These are phyloP conservation scores for Orbilia oligospora DNA, from an alignment of 2,329 filamentous ascomycete genomes.

Conservation along the genomic window DNA sequence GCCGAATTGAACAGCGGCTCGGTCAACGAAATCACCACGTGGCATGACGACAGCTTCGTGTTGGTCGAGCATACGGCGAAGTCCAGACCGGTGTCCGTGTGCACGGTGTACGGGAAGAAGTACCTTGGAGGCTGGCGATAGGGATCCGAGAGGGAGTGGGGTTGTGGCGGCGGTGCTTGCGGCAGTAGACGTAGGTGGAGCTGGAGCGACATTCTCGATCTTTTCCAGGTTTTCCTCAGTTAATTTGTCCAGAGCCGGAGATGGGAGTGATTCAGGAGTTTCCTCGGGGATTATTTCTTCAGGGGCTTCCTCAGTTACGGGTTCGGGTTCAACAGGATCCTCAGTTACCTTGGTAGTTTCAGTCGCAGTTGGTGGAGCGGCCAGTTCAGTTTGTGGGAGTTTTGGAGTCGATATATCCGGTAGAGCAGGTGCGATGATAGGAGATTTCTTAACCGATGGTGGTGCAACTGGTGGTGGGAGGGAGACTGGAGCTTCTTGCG, in stretches of 20 bases:
- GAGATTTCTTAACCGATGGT: slow-evolving; percentile 69
- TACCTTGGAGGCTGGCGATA: slow-evolving; percentile 80
- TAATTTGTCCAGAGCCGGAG: slow-evolving; percentile 72
- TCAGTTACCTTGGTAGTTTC: slow-evolving; percentile 62
- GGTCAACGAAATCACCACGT: slow-evolving; percentile 87
- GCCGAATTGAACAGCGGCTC: slow-evolving; percentile 93
- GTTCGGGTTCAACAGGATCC: slow-evolving; percentile 62
- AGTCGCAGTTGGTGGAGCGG: slow-evolving; percentile 64
- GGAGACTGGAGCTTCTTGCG: slow-evolving; percentile 67
- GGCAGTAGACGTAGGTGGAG: slow-evolving; percentile 83
- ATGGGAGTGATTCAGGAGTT: slow-evolving; percentile 67
- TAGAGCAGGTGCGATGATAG: slow-evolving; percentile 68
- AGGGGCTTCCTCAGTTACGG: slow-evolving; percentile 62
- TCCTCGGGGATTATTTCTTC: slow-evolving; percentile 62
- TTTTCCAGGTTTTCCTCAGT: slow-evolving; percentile 94
- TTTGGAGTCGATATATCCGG: slow-evolving; percentile 62
- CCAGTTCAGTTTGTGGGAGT: slow-evolving; percentile 65
- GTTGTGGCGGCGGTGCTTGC: slow-evolving; percentile 92
- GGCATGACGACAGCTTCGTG: slow-evolving; percentile 99
- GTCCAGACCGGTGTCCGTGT: slow-evolving; percentile 77
- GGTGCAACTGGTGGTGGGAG: slow-evolving; percentile 69
- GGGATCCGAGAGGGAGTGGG: slow-evolving; percentile 75
- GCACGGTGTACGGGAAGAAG: slow-evolving; percentile 71
- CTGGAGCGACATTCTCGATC: slow-evolving; percentile 83
- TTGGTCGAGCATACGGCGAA: slow-evolving; percentile 90